Evolutionary conservation across 208 protist genomes (phyloP), one percentile per base, ranked within the genome.

Genomic region (Trypanosoma theileri): DNA sequence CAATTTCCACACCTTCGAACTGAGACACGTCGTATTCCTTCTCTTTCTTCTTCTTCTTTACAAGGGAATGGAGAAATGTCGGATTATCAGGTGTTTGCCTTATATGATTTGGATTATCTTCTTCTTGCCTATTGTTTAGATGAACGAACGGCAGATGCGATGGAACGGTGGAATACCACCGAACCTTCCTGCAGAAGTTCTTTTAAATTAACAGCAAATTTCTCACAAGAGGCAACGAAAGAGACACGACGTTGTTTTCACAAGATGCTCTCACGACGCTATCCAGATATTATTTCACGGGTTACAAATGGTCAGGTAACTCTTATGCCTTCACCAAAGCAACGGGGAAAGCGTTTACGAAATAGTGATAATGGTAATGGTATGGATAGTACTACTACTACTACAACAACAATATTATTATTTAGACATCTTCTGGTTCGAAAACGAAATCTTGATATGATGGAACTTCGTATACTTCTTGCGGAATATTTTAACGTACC

Each of bases 361-460:
- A 41, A 24, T 1, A 65, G 11, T 0, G 24, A 24, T 40, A 41
- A 54, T 51, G 50, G n/a, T 26, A 54, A n/a, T 24, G 17, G 12
- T n/a, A 61, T 17, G 35, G 41, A 42, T 50, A 26, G 8, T 17
- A 48, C 9, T 14, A 55, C 21, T 26, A 10, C 1, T 55, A 21
- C n/a, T 13, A 19, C 54, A 17, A 44, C 54, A n/a, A 35, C 16
- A 44, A 14, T 41, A 35, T 21, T 9, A 19, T 28, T 46, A 19
- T 94, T 84, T 62, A 60, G 85, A 12, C 85, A 93, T 46, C 66
- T 89, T 35, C 63, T 93, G 28, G 74, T 97, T 16, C 56, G 73
- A n/a, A 98, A 97, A 78, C 78, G 82, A 21, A 92, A 92, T 53
- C 56, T 92, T 19, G 93, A 98, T 70, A 93, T 91, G 13, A 59